Evolutionary conservation across 495 filamentous ascomycete genomes (phyloP).

Genomic region (Pyrenula aspistea): DNA sequence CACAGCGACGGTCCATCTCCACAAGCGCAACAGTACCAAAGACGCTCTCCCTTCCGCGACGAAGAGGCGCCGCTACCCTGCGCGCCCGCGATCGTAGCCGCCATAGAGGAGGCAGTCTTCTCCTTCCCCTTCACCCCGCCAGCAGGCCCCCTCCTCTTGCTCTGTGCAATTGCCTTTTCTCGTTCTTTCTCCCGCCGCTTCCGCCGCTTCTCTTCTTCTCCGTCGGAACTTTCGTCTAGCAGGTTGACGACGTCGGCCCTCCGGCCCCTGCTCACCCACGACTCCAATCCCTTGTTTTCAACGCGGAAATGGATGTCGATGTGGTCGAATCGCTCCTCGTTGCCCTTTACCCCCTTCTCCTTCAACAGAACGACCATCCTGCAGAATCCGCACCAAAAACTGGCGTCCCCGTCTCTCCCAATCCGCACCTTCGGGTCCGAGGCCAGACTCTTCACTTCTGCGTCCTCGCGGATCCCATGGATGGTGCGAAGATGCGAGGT

Average conservation of each 20-base stretch:
- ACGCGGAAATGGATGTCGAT: conserved; percentile 43
- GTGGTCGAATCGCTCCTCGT: conserved; percentile 75
- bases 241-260: not conserved
- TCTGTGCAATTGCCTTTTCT: not conserved
- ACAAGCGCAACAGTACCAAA: not conserved
- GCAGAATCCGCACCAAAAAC: conserved; percentile 93
- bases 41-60: not conserved
- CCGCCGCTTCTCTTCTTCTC: not conserved
- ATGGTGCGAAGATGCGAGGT: conserved; percentile 42
- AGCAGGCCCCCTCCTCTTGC: not conserved
- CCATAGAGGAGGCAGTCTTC: not conserved
- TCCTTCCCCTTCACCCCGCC: not conserved
- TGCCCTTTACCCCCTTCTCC: conserved; percentile 41
- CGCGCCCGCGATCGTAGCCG: not conserved
- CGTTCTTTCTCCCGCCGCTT: not conserved
- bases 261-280: not conserved
- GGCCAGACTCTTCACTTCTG: conserved; percentile 31
- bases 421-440: conserved; percentile 37
- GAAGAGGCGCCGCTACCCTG: not conserved
- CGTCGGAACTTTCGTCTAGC: not conserved
- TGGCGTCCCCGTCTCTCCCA: conserved; percentile 52
- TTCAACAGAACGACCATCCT: conserved; percentile 40
- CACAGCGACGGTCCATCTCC: not conserved
- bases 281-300: not conserved
- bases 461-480: conserved; percentile 32